Evolutionary conservation across 2,329 filamentous ascomycete genomes (phyloP), one percentile per base, ranked within the genome.

Genomic region (Stenocarpella maydis): DNA sequence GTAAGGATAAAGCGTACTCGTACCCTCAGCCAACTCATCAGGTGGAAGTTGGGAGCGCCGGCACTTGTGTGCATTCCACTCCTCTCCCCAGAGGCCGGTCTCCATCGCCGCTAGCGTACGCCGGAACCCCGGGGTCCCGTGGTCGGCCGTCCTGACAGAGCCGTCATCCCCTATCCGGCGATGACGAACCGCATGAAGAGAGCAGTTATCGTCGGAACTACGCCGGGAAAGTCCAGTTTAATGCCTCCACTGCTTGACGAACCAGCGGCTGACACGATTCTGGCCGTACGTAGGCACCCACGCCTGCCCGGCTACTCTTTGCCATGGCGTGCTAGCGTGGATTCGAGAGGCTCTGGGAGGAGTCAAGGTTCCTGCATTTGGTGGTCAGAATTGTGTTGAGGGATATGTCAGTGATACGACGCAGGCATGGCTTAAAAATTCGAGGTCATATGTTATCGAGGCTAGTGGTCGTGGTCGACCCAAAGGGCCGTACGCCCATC

Each of bases 1-100:
- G 74, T 97, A 97, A 79, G 88, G 85, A 31, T 97, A 97, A 15
- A 24, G 28, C 28, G 26, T 31, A 5, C 41, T 31, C 34, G 58
- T 26, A 61, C 6, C 10, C 43, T 47, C 41, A 6, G 26, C 58
- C 58, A 34, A 10, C 15, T 21, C 55, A 61, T 31, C 41, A 45
- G 26, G 26, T 26, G 41, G 12, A 14, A 47, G 14, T 7, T 9
- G 28, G 58, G 26, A 12, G 43, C 19, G 14, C 34, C 34, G 54
- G 26, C 26, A 28, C 41, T 24, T 24, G n/a, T 19, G 43, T 41
- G 17, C 26, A 41, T 43, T 26, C 55, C 10, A 43, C 5, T 2
- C 12, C 12, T 17, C 19, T 19, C 17, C 39, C 52, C 19, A n/a
- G 41, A 47, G 24, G 28, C 41, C 58, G 28, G 41, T 19, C 41